Base-by-base conservation (phyloP, 768 basidiomycete species). In the Melanogaster broomeanus region DNA sequence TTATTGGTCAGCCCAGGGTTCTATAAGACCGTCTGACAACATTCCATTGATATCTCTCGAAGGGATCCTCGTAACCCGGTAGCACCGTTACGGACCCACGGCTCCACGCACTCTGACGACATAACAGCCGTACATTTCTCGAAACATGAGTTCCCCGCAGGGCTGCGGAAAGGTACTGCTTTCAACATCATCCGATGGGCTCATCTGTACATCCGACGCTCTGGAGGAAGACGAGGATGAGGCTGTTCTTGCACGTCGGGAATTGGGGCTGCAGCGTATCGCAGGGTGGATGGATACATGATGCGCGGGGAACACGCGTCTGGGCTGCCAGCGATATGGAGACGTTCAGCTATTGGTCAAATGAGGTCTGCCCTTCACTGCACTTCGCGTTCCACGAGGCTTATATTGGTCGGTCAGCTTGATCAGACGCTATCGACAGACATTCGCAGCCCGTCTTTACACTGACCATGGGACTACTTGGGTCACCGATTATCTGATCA, bases 311-410 rank as follows among this genome's bases (percentile, higher is more conserved):
- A 5, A 71, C 71, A 27, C 72, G 66, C 42, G 74, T 93, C 8
- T 97, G 93, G 93, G 88, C 87, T 21, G 79, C 83, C 11, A 94
- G 91, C 57, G 95, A 97, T 71, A 97, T 97, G 94, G 93, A 98
- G 68, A 93, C 90, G 0, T 88, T 95, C 58, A 88, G 88, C 49
- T 77, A 82, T 13, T 98, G 93, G 95, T 81, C 85, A 24, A 69
- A 69, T 42, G 88, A 92, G 70, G 90, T 87, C 52, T 27, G 66
- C 40, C 31, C 38, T 48, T 43, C 44, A 22, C 19, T 18, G 24
- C 38, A 33, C 13, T 11, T 34, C 18, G 35, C n/a, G 10, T 37
- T 13, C 25, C 48, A 21, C 1, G 19, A 33, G 48, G 24, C 41
- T 51, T 21, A 55, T 40, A 24, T n/a, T n/a, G n/a, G 30, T 34